Conservation (phyloP, 2,329 filamentous ascomycete species). For the Clarireedia monteithiana region DNA sequence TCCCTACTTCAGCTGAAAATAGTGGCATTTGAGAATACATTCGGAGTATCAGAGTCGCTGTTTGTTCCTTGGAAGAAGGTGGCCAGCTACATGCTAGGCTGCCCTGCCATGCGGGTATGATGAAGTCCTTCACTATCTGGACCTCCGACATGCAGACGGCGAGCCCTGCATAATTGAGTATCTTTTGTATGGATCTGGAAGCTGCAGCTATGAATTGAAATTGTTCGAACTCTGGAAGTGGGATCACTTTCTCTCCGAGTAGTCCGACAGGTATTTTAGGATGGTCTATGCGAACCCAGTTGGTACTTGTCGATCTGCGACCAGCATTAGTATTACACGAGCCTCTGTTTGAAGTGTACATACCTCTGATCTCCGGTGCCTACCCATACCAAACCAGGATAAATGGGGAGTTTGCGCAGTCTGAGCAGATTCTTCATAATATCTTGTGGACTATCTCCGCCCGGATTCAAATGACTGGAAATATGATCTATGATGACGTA, state of each 20-base stretch:
- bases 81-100: conserved; percentile 4
- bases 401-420: conserved; percentile 1
- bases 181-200: background rate
- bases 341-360: background rate
- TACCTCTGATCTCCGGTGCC: background rate
- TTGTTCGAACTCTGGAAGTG: conserved; percentile 12
- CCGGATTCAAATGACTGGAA: background rate
- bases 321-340: background rate
- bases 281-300: conserved; percentile 13
- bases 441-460: background rate
- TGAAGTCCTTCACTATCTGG: conserved; percentile 12
- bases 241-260: conserved; percentile 4
- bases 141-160: conserved; percentile 5
- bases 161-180: conserved; percentile 11
- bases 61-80: conserved; percentile 13
- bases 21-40: conserved; percentile 11
- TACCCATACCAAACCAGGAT: background rate
- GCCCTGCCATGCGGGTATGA: conserved; percentile 19
- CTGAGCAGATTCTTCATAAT: background rate
- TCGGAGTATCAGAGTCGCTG: conserved; percentile 14
- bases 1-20: background rate
- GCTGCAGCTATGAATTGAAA: conserved; percentile 16
- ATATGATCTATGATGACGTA: conserved; percentile 1
- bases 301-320: background rate
- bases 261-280: conserved; percentile 12